Evolutionary conservation across 331 rosid species (phyloP).

Genomic region (Acacia concinna): DNA sequence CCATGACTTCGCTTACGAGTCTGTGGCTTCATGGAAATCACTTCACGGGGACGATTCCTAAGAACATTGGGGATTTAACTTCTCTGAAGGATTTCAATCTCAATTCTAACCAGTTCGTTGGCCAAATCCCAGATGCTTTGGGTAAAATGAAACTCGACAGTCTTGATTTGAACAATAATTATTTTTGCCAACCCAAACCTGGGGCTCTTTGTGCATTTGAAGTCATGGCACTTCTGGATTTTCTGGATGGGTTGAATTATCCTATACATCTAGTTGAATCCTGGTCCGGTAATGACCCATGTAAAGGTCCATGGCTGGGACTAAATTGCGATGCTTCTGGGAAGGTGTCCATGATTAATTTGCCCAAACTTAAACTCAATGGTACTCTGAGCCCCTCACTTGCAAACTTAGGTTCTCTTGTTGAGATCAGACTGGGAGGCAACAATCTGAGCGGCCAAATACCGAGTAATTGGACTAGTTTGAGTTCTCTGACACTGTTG

Average conservation of each 20-base stretch:
- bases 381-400: conserved; percentile 84
- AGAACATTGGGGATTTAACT: conserved; percentile 58
- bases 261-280: conserved; percentile 56
- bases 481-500: conserved; percentile 58
- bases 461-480: conserved; percentile 72
- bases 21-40: conserved; percentile 88
- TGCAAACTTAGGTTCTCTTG: conserved; percentile 64
- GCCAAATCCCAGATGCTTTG: conserved; percentile 67
- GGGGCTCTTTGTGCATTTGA: conserved; percentile 65
- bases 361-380: conserved; percentile 57
- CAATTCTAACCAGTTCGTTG: conserved; percentile 70
- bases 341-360: conserved; percentile 62
- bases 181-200: conserved; percentile 49
- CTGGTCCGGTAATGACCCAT: conserved; percentile 81
- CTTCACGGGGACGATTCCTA: conserved; percentile 75
- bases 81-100: conserved; percentile 69
- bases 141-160: conserved; percentile 48
- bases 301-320: conserved; percentile 71
- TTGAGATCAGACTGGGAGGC: conserved; percentile 51
- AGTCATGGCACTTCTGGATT: conserved; percentile 69
- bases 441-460: conserved; percentile 62
- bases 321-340: conserved; percentile 50
- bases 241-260: conserved; percentile 64
- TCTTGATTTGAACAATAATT: conserved; percentile 68
- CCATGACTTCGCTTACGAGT: conserved; percentile 63